Base-by-base conservation (phyloP, 768 basidiomycete genomes). In the Leccinum disarticulatum region DNA sequence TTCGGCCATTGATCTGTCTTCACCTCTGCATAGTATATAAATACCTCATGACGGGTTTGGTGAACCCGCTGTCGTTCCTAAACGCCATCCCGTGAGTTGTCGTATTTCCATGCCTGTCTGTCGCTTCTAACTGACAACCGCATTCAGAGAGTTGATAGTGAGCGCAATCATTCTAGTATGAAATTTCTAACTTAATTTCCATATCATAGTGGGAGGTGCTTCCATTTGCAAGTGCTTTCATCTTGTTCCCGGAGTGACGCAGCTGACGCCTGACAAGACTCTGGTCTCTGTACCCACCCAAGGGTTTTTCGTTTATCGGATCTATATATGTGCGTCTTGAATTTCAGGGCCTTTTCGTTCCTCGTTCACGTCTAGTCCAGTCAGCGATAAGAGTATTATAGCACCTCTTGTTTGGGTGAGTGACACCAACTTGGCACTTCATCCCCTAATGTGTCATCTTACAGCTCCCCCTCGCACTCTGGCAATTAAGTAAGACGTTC, bases 401-500 rank as follows among this genome's bases (percentile, higher is more conserved):
- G 57, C 46, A n/a, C 57, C 57, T n/a, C 19, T 58, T 6, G 5
- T 58, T n/a, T 58, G 57, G 57, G 57, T 58, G 9, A 48, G 58
- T 7, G 15, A 22, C 49, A 5, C 30, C 1, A 22, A 4, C 6
- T 17, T 17, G 27, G 46, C 6, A 4, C 30, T 5, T 43, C 43
- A 30, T 38, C 2, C 5, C 27, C 33, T 47, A 15, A 59, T 22
- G 13, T 28, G 8, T 3, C 38, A 35, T 25, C 8, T 35, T 27
- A 10, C 10, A 59, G 58, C 47, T 59, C 30, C 52, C 58, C 7
- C 27, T 59, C 6, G 58, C 46, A 9, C 43, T 53, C 6, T 58
- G 19, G 51, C 57, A 58, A 6, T 46, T 59, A 22, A 47, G 53
- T 59, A 54, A 59, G 53, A 49, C n/a, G 30, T 55, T 31, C 36